Percentiles rank a stretch among this genome's conserved stretches.
These are phyloP conservation scores for Sedum album DNA, from an alignment of 164 flowering plant species.

Conservation along the genomic window DNA sequence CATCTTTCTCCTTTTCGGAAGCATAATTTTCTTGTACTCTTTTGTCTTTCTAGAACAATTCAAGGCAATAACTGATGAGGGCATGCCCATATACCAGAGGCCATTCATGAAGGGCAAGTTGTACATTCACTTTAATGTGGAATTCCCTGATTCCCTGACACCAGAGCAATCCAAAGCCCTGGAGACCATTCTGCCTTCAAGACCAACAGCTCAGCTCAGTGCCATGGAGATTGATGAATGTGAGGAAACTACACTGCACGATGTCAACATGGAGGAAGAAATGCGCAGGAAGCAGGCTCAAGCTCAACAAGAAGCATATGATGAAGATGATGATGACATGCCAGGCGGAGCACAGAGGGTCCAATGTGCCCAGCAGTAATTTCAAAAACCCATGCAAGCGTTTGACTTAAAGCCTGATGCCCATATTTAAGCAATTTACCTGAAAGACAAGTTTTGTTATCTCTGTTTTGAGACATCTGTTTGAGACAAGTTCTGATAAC, in stretches of 20 bases:
- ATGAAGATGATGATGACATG: conserved; percentile 30
- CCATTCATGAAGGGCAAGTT: conserved; percentile 60
- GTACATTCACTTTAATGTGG: conserved; percentile 19
- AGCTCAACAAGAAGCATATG: conserved; percentile 39
- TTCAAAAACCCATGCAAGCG: no score
- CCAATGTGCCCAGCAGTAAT: conserved; percentile 45
- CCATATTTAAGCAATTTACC: no score
- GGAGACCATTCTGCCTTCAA: conserved; percentile 26
- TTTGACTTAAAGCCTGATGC: no score
- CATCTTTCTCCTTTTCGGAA: neutral
- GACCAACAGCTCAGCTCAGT: conserved; percentile 19
- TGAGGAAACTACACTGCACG: conserved; percentile 50
- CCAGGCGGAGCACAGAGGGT: conserved; percentile 37
- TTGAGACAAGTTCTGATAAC: no score
- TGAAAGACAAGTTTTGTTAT: no score
- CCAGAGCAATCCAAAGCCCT: neutral
- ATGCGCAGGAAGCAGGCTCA: conserved; percentile 35
- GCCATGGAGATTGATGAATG: conserved; percentile 56
- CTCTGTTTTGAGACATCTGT: no score
- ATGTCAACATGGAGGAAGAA: conserved; percentile 49
- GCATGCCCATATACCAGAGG: conserved; percentile 62
- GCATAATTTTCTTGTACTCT: neutral
- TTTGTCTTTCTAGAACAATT: neutral
- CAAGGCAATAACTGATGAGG: conserved; percentile 63
- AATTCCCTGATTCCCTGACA: neutral